A percentile compares a stretch with the other conserved stretches of the same genome.
phyloP scores from a whole-genome alignment of 2,329 filamentous ascomycete genomes.

The Fusarium ambrosium region DNA sequence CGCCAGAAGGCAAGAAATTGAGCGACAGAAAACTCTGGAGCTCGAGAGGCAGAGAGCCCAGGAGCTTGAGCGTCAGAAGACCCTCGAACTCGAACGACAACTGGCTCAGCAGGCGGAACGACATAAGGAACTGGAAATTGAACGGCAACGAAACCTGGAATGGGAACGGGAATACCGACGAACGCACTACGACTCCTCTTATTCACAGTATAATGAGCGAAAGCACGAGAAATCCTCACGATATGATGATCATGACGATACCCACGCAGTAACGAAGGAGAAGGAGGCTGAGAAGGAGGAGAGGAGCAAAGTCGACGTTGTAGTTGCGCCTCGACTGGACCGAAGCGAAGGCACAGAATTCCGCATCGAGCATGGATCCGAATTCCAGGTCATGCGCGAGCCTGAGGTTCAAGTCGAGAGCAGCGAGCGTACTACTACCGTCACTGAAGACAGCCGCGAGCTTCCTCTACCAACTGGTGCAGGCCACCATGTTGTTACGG shows the following conservation, averaged over 20 bases:
- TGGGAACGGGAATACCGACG: conserved; percentile 48
- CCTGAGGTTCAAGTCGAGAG: conserved; percentile 40
- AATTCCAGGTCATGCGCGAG: conserved; percentile 44
- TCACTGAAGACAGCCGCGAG: conserved; percentile 47
- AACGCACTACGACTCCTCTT: conserved; percentile 48
- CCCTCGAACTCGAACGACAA: conserved; percentile 19
- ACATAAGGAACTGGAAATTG: conserved; percentile 30
- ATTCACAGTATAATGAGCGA: conserved; percentile 48
- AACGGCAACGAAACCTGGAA: conserved; percentile 27
- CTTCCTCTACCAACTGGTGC: conserved; percentile 45
- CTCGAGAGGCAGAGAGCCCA: conserved; percentile 7
- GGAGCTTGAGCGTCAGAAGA: conserved; percentile 8
- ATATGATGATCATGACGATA: conserved; percentile 51
- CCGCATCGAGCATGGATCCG: conserved; percentile 48
- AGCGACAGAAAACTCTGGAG: conserved; percentile 11
- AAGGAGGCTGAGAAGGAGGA: conserved; percentile 35
- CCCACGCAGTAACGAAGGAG: conserved; percentile 45
- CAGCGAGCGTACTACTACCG: conserved; percentile 40
- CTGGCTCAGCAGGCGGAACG: conserved; percentile 27
- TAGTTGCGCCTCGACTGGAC: conserved; percentile 42
- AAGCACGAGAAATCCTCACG: conserved; percentile 49
- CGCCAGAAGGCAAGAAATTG: conserved; percentile 31
- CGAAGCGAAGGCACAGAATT: conserved; percentile 46
- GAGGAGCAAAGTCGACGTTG: conserved; percentile 44
- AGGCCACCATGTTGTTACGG: conserved; percentile 48